phyloP scores from a whole-genome alignment of 805 yeast genomes.

The Brettanomyces bruxellensis region DNA sequence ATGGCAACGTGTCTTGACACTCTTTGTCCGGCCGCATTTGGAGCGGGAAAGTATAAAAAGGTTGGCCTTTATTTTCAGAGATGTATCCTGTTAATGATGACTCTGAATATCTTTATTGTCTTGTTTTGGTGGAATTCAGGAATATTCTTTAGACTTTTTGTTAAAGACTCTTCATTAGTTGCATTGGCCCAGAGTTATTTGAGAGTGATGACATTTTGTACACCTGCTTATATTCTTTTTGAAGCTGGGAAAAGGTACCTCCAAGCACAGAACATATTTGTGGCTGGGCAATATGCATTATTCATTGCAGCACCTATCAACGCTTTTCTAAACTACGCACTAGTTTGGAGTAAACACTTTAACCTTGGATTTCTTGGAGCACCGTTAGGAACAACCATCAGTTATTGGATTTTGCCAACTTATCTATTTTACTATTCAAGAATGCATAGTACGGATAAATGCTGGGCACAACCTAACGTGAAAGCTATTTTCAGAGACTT shows the following conservation, averaged over 20 bases:
- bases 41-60: constrained; percentile 26
- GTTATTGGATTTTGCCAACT: constrained; percentile 55
- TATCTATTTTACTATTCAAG: constrained; percentile 37
- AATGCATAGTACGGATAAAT: too few species aligned
- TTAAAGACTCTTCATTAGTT: constrained; percentile 43
- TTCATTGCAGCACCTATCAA: constrained; percentile 60
- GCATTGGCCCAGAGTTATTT: constrained; percentile 37
- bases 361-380: constrained; percentile 62
- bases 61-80: constrained; percentile 38
- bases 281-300: constrained; percentile 61
- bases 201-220: constrained; percentile 34
- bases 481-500: constrained; percentile 32
- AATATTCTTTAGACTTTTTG: constrained; percentile 23
- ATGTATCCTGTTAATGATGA: constrained; percentile 41
- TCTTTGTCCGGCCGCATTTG: constrained; percentile 61
- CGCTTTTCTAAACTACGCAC: constrained; percentile 46
- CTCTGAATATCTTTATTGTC: constrained; percentile 41
- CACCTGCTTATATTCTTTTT: constrained; percentile 35
- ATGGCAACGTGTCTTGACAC: constrained; percentile 63
- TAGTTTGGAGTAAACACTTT: constrained; percentile 47
- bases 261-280: constrained; percentile 65
- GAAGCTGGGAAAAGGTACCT: constrained; percentile 59
- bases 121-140: constrained; percentile 51
- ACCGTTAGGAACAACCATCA: constrained; percentile 55
- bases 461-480: too few species aligned